phyloP scores from a whole-genome alignment of 2,329 filamentous ascomycete genomes.

The Dendryphion nanum region DNA sequence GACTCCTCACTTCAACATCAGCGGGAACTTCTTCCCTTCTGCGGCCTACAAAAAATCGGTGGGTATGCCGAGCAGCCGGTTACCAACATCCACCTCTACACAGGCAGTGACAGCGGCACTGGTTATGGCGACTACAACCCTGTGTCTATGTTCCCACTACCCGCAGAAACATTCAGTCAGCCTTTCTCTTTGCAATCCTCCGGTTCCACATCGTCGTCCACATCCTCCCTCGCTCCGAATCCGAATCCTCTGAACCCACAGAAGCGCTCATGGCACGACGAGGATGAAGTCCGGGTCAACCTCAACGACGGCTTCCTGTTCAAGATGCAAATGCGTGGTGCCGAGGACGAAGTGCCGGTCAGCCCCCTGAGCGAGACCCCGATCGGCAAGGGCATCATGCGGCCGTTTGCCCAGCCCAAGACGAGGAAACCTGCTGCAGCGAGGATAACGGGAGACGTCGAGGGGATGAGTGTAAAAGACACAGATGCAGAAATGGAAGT shows the following conservation, averaged over 20 bases:
- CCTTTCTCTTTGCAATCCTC: slow-evolving; percentile 34
- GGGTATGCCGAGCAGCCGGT: slow-evolving; percentile 62
- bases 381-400: slow-evolving; percentile 11
- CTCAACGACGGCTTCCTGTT: slow-evolving; percentile 29
- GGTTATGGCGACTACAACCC: slow-evolving; percentile 12
- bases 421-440: slow-evolving; percentile 18
- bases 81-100: slow-evolving; percentile 30
- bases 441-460: too few species aligned
- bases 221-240: slow-evolving; percentile 18
- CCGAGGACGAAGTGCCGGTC: slow-evolving; percentile 35
- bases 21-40: slow-evolving; percentile 74
- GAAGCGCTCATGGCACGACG: slow-evolving; percentile 46
- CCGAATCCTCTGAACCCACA: slow-evolving; percentile 33
- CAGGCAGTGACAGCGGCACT: slow-evolving; percentile 39
- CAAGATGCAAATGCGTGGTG: slow-evolving; percentile 15
- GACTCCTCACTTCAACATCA: slow-evolving; percentile 27
- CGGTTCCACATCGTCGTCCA: slow-evolving; percentile 28
- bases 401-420: slow-evolving; percentile 32
- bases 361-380: slow-evolving; percentile 32
- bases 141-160: slow-evolving; percentile 28
- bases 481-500: too few species aligned
- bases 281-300: slow-evolving; percentile 21
- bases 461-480: too few species aligned
- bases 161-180: slow-evolving; percentile 32
- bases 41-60: slow-evolving; percentile 74